Percentiles rank a stretch among this genome's conserved stretches.
Evolutionary conservation across 1,284 basidiomycete species (phyloP).

Genomic region (Malassezia sp.): DNA sequence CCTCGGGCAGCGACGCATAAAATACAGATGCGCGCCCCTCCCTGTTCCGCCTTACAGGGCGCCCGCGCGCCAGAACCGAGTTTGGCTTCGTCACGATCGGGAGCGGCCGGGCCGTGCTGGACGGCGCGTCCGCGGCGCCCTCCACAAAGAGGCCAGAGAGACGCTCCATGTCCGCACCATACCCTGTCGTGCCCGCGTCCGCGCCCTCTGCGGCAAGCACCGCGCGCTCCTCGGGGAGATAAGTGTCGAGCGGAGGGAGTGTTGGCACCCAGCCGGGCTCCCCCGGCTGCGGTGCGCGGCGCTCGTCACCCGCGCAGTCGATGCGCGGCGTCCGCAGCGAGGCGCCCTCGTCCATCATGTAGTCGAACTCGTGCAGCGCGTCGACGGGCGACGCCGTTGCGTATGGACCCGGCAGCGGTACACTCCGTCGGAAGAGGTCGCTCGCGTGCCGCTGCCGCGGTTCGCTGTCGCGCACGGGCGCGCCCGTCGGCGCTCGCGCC

Average conservation of each 20-base stretch:
- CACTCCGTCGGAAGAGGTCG: not conserved
- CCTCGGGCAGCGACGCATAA: constrained; percentile 5
- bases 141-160: not conserved
- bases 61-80: constrained; percentile 13
- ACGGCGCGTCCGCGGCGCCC: constrained; percentile 1
- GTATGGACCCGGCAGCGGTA: not conserved
- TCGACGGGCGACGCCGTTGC: constrained; percentile 7
- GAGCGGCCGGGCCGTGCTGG: constrained; percentile 7
- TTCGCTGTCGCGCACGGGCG: not conserved
- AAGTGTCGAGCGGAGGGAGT: constrained; percentile 12
- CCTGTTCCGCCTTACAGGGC: constrained; percentile 12
- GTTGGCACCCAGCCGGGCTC: not conserved
- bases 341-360: constrained; percentile 10
- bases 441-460: not conserved
- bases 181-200: not conserved
- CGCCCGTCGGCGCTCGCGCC: not conserved
- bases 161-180: not conserved
- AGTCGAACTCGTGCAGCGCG: constrained; percentile 11
- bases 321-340: not conserved
- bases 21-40: constrained; percentile 4
- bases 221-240: constrained; percentile 14
- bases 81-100: constrained; percentile 13
- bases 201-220: not conserved
- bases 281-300: not conserved
- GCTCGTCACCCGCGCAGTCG: not conserved